Evolutionary conservation across 306 rosid genomes (phyloP).

Genomic region (Mimosa bimucronata): DNA sequence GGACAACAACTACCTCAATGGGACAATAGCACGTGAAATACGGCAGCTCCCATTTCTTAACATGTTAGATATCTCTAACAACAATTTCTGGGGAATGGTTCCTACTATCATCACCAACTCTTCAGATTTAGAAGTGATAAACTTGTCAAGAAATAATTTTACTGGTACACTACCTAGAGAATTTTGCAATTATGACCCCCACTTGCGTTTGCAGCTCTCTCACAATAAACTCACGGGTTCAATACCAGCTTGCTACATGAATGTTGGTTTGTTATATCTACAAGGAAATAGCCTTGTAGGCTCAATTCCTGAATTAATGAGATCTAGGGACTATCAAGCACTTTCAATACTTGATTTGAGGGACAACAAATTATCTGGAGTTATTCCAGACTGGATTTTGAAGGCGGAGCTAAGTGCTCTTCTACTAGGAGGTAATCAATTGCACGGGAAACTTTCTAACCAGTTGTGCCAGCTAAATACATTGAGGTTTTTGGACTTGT

Average conservation of each 20-base stretch:
- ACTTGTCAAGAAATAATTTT: no score
- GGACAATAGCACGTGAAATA: no score
- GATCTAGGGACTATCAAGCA: fast-evolving
- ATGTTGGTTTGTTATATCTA: not conserved
- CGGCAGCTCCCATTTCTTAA: no score
- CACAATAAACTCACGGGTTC: not conserved
- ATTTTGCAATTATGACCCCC: not conserved
- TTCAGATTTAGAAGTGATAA: no score
- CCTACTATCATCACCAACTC: no score
- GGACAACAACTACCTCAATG: no score
- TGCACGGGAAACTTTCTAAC: not conserved
- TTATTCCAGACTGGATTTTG: not conserved
- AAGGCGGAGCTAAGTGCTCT: not conserved
- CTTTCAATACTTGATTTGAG: not conserved
- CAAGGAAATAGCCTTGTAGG: not conserved
- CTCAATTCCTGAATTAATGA: not conserved
- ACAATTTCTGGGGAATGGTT: no score
- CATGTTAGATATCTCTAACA: no score
- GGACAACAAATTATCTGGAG: not conserved
- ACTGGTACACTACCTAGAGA: not conserved
- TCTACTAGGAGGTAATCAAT: not conserved
- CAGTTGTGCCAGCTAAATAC: not conserved
- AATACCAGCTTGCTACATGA: not conserved
- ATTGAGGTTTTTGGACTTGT: not conserved
- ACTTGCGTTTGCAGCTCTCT: not conserved